Evolutionary conservation across 345 rosid genomes (phyloP), one percentile per base, ranked within the genome.

Genomic region (Noccaea bulbosa): DNA sequence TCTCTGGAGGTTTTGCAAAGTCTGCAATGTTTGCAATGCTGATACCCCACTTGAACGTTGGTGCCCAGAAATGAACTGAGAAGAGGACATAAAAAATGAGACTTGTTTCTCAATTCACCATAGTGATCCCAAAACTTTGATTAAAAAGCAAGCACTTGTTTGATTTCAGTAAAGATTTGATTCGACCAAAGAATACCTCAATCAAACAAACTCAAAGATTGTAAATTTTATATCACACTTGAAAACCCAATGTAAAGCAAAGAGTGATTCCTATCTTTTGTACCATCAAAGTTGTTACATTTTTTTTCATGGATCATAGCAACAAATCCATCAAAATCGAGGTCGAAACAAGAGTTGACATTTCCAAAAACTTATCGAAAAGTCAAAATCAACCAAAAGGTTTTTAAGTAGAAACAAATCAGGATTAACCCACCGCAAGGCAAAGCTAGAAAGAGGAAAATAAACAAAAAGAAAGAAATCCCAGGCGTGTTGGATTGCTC

Each of bases 51-150:
- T 83, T 85, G 55, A 79, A 85, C 8, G 85, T 83, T 4, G 86
- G 89, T 0, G 85, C 88, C 86, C 86, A 85, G 72, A 85, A 85
- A 73, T 77, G 97, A 83, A 93, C 98, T 91, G 89, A 70, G 58
- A 67, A 30, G 11, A 11, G 4, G 11, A 71, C 52, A 52, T 46
- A n/a, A n/a, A n/a, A 62, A 16, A 4, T 0, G 11, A 51, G 14
- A 15, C 15, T 11, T 38, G 33, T 12, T 12, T 37, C 44, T 4
- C n/a, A 45, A 22, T 43, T 41, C 49, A 40, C 49, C 47, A 47
- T 10, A 8, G 12, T 39, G 66, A 58, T 48, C 43, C 39, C 45
- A 8, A 45, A 11, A 8, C 43, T 35, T 53, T 48, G 33, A 38
- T 58, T 41, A 59, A 34, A 12, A 69, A 24, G 12, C 11, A 3